phyloP scores from a whole-genome alignment of 257 asterid species.

The Haberlea rhodopensis region DNA sequence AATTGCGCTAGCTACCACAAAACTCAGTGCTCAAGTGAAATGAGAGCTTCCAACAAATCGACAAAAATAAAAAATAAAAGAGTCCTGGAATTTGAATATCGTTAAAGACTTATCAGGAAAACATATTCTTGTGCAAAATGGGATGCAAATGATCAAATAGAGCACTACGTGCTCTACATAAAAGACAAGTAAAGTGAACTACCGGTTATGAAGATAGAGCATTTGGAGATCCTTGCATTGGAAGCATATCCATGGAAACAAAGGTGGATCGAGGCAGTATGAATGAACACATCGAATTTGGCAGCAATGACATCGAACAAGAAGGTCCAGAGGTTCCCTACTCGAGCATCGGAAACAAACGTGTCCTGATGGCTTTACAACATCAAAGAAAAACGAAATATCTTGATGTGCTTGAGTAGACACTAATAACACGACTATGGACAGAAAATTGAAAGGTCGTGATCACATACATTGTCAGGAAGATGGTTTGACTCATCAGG shows the following conservation, averaged over 20 bases:
- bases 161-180: not conserved
- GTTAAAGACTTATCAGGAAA: no score
- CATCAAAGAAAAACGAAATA: conserved; percentile 11
- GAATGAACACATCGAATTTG: conserved; percentile 55
- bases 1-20: not conserved
- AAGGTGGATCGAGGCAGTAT: conserved; percentile 86
- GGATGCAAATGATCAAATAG: not conserved
- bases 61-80: no score
- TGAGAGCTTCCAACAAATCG: not conserved
- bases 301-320: conserved; percentile 54
- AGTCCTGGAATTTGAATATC: not conserved
- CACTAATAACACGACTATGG: not conserved
- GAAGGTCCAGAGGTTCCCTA: conserved; percentile 83
- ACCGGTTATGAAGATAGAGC: conserved; percentile 40
- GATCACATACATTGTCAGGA: conserved; percentile 54
- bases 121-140: not conserved
- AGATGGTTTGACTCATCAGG: conserved; percentile 41
- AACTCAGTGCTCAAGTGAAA: not conserved
- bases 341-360: conserved; percentile 59
- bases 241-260: conserved; percentile 72
- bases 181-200: conserved; percentile 16
- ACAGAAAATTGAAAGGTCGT: conserved; percentile 7
- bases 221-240: conserved; percentile 69
- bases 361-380: conserved; percentile 40
- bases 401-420: conserved; percentile 7